Conservation (phyloP, 1,284 basidiomycete species). For the Leccinum pallidistipes region DNA sequence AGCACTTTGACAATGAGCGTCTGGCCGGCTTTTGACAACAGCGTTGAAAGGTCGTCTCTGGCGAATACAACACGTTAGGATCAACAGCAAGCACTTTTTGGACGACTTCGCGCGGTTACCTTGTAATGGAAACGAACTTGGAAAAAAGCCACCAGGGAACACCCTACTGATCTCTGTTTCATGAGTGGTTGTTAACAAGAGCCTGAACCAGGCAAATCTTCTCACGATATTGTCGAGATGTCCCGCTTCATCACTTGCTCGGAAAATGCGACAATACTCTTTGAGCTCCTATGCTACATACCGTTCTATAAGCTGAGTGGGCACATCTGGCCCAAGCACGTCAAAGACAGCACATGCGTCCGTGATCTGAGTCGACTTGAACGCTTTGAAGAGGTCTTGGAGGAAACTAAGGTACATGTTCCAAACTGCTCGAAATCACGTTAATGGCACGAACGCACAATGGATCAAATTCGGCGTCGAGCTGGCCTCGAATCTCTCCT, state of each 20-base stretch:
- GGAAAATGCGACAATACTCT: conserved; percentile 97
- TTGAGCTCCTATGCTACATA: conserved; percentile 91
- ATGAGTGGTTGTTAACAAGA: conserved; percentile 77
- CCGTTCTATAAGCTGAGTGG: conserved; percentile 81
- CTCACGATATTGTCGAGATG: conserved; percentile 95
- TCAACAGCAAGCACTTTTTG: not conserved
- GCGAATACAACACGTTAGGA: not conserved
- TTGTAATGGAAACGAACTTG: conserved; percentile 85
- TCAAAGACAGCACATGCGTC: conserved; percentile 87
- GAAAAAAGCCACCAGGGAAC: conserved; percentile 82
- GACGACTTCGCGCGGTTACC: conserved; percentile 45
- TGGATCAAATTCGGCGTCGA: conserved; percentile 87
- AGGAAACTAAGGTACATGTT: conserved; percentile 56
- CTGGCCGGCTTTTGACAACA: conserved; percentile 70
- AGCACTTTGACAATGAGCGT: conserved; percentile 75
- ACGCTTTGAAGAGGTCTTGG: conserved; percentile 70
- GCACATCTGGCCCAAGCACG: conserved; percentile 81
- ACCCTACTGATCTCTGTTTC: conserved; percentile 84
- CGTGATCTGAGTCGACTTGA: conserved; percentile 62
- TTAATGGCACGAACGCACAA: conserved; percentile 59
- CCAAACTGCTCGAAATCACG: conserved; percentile 5
- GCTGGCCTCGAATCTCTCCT: conserved; percentile 69
- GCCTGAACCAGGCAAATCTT: conserved; percentile 94
- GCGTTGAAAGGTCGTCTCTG: conserved; percentile 69
- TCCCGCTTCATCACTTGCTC: conserved; percentile 88